Conservation (phyloP, 495 filamentous ascomycete genomes). For the Chaetomium cochliodes region DNA sequence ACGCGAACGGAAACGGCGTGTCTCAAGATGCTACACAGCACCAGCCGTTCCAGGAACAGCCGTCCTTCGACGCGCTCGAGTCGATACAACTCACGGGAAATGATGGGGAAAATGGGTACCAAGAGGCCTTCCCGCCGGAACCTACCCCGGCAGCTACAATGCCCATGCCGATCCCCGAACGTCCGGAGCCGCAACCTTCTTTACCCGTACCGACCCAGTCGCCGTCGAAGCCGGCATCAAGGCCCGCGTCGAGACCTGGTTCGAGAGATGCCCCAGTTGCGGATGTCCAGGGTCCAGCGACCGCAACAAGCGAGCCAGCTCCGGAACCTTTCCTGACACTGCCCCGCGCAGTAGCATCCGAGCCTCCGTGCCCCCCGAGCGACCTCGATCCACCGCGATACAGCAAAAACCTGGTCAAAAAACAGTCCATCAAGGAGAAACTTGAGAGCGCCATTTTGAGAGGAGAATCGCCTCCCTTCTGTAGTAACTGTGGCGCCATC, state of each 20-base stretch:
- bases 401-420: slow-evolving; percentile 56
- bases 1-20: slow-evolving; percentile 2
- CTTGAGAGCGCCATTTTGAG: slow-evolving; percentile 64
- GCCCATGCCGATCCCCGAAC: slow-evolving; percentile 20
- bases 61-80: neutral
- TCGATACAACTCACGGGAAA: neutral
- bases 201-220: slow-evolving; percentile 13
- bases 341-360: slow-evolving; percentile 27
- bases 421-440: slow-evolving; percentile 60
- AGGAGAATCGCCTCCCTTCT: slow-evolving; percentile 80
- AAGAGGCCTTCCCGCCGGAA: slow-evolving; percentile 4
- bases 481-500: slow-evolving; percentile 88
- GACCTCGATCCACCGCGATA: slow-evolving; percentile 33
- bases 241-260: slow-evolving; percentile 23
- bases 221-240: slow-evolving; percentile 16
- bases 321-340: slow-evolving; percentile 21
- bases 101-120: neutral
- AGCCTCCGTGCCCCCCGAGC: slow-evolving; percentile 33
- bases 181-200: slow-evolving; percentile 21
- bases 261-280: slow-evolving; percentile 21
- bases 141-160: slow-evolving; percentile 1
- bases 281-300: neutral
- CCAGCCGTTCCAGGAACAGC: slow-evolving; percentile 1
- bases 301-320: slow-evolving; percentile 30
- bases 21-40: slow-evolving; percentile 3